Conservation (phyloP, 1,139 yeast species). For the Martiniozyma asiatica region DNA sequence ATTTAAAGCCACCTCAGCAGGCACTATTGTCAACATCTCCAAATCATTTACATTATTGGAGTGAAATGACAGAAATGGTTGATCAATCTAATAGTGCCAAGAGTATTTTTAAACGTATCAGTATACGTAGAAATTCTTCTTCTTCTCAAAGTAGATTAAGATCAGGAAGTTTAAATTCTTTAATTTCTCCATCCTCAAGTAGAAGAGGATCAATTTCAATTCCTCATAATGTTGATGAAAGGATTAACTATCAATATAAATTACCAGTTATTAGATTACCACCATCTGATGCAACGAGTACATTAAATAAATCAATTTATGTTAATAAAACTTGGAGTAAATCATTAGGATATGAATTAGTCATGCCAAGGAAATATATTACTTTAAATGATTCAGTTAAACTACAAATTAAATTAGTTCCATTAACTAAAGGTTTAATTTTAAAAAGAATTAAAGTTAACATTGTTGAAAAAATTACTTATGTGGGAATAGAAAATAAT, state of each 20-base stretch:
- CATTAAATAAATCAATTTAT: conserved; percentile 70
- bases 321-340: conserved; percentile 79
- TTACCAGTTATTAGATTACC: conserved; percentile 64
- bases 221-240: conserved; percentile 2
- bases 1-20: conserved; percentile 20
- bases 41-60: conserved; percentile 12
- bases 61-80: background rate
- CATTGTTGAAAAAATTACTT: conserved; percentile 60
- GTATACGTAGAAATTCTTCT: conserved; percentile 9
- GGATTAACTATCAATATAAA: conserved; percentile 25
- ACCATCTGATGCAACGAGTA: conserved; percentile 62
- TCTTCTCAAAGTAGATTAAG: conserved; percentile 5
- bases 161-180: conserved; percentile 1
- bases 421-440: conserved; percentile 54
- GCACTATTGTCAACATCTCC: conserved; percentile 23
- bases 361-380: conserved; percentile 65
- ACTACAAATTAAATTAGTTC: conserved; percentile 57
- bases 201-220: conserved; percentile 1
- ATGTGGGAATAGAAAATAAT: conserved; percentile 22
- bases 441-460: conserved; percentile 65
- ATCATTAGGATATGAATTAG: conserved; percentile 62
- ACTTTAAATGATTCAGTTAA: conserved; percentile 44
- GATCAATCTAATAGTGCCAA: conserved; percentile 3
- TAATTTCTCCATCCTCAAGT: background rate
- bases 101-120: conserved; percentile 16